Base-by-base conservation (phyloP, 495 filamentous ascomycete genomes). In the Rusavskia elegans region DNA sequence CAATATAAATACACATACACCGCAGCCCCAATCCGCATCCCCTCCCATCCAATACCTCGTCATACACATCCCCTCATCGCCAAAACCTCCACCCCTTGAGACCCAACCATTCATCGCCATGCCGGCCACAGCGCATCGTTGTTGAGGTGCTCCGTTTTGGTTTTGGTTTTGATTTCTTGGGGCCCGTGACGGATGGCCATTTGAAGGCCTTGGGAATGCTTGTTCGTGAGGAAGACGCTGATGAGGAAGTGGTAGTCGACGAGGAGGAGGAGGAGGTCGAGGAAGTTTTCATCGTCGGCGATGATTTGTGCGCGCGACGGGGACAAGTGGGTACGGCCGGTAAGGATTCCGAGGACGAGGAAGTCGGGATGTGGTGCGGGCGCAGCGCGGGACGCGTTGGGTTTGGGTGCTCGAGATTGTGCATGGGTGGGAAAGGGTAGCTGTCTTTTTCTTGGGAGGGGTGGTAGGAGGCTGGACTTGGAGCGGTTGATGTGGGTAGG, bases 41-140 rank as follows among this genome's bases (percentile, higher is more conserved):
- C n/a, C n/a, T n/a, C n/a, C n/a, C n/a, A n/a, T n/a, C n/a, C n/a
- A n/a, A n/a, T n/a, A n/a, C n/a, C n/a, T n/a, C n/a, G n/a, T n/a
- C n/a, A n/a, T n/a, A n/a, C n/a, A n/a, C n/a, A n/a, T n/a, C n/a
- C n/a, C n/a, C 16, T 45, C 23, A 40, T 20, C 49, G 32, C 48
- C 40, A 45, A n/a, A 14, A 44, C 35, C 17, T 27, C 40, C 51
- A 57, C 60, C 53, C 63, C 51, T 55, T 60, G 45, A 58, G 4
- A 0, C 44, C 44, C 44, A 46, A 29, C 44, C 44, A 46, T 20
- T 46, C 44, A 29, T 46, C 44, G 14, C 44, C 44, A 46, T 46
- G 44, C 21, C 44, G 19, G 3, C 44, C 44, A n/a, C 44, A 46
- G 14, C 44, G 19, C 44, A 46, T 46, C 3, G 23, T 23, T 4